phyloP scores from a whole-genome alignment of 83 land plant species.

The Picea abies region DNA sequence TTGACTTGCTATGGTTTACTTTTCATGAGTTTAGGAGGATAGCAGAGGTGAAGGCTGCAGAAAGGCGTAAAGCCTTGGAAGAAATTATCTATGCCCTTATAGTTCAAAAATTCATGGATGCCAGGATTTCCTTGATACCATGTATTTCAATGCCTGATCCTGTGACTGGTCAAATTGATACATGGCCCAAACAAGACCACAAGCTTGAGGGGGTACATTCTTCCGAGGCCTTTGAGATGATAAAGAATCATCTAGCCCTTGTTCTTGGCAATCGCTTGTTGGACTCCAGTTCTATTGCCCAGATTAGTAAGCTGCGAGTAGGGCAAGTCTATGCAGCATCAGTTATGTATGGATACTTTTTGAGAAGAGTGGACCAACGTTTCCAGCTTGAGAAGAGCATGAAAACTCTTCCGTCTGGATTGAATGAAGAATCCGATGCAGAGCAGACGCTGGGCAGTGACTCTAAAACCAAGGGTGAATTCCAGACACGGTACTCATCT shows the following conservation, averaged over 20 bases:
- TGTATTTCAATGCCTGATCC: constrained; percentile 27
- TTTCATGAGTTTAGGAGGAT: constrained; percentile 61
- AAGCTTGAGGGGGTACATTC: constrained; percentile 70
- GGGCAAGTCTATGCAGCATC: constrained; percentile 92
- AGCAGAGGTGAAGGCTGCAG: constrained; percentile 85
- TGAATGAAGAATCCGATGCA: constrained; percentile 22
- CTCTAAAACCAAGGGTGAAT: constrained; percentile 19
- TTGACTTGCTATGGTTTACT: background rate
- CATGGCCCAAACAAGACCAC: constrained; percentile 57
- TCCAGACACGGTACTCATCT: constrained; percentile 1
- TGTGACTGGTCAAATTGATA: constrained; percentile 41
- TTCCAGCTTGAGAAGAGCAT: constrained; percentile 76
- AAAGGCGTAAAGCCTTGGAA: constrained; percentile 66
- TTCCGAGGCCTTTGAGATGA: constrained; percentile 77
- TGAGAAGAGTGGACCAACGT: constrained; percentile 73
- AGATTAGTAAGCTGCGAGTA: constrained; percentile 77
- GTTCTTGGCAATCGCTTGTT: constrained; percentile 63
- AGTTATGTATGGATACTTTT: constrained; percentile 85
- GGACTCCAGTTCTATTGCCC: constrained; percentile 52
- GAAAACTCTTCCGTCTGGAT: constrained; percentile 51
- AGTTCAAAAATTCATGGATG: constrained; percentile 84
- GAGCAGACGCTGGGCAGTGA: constrained; percentile 29
- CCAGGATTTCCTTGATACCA: constrained; percentile 59
- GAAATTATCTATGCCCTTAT: constrained; percentile 80
- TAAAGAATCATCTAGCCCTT: constrained; percentile 64